Evolutionary conservation across 768 basidiomycete genomes (phyloP), one percentile per base, ranked within the genome.

Genomic region (Neoboletus magnificus): DNA sequence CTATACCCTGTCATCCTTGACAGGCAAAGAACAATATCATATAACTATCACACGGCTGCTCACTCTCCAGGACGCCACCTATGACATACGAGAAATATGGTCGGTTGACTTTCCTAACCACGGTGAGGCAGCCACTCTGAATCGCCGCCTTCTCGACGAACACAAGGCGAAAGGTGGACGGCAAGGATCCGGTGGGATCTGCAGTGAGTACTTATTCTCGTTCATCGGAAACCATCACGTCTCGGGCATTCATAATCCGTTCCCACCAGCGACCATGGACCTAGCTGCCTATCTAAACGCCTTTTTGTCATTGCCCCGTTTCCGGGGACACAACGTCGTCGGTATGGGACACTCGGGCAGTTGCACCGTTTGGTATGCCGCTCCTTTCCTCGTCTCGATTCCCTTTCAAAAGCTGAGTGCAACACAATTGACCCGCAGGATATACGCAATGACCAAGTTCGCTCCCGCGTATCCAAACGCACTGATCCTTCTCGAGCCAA

Each of bases 31-130:
- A 56, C 52, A 62, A 33, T 73, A 68, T 41, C 66, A 72, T 20
- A 42, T 56, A 4, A 15, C 57, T 33, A 53, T 71, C 13, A 44
- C 50, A 8, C 56, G 58, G 7, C 23, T 71, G 7, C 61, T 72
- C 37, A 39, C 39, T 30, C 53, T 56, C 45, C 46, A 46, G 12
- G 41, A 55, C 20, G 55, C 59, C 4, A 51, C 58, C 3, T 67
- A 62, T 33, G 58, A 51, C 27, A 63, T 73, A 20, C 61, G 64
- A 3, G 72, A 73, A 43, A 64, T 74, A 52, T 73, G 72, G 72
- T 63, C 67, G 3, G 56, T 74, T 3, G 73, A 74, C 48, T 62
- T 72, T 51, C 74, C 71, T 1, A 74, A 74, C 48, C 73, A 74
- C 32, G 73, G 74, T 6, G 65, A 75, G 48, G 59, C 73, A 11